These are phyloP conservation scores for Neocucurbitaria cava DNA, from an alignment of 2,329 filamentous ascomycete species.

Conservation along the genomic window DNA sequence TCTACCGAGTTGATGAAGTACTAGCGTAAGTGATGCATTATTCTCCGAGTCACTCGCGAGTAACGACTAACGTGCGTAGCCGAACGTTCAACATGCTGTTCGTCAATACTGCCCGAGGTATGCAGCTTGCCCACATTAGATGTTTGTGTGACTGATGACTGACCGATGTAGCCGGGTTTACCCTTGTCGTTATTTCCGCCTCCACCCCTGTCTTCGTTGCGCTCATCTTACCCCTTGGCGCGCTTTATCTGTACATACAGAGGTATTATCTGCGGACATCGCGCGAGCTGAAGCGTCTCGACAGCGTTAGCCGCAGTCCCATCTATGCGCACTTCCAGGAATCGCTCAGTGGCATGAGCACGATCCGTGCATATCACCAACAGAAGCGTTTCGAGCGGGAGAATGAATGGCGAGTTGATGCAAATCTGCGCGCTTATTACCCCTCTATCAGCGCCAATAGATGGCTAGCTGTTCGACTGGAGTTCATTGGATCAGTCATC, in stretches of 20 bases:
- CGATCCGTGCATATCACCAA: constrained; percentile 93
- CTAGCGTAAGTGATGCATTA: constrained; percentile 64
- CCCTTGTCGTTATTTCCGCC: constrained; percentile 81
- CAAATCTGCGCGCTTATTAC: constrained; percentile 92
- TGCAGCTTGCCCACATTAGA: constrained; percentile 23
- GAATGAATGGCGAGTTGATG: constrained; percentile 97
- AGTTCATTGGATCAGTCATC: constrained; percentile 94
- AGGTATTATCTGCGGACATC: constrained; percentile 97
- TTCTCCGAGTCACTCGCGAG: background rate
- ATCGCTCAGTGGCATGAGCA: constrained; percentile 89
- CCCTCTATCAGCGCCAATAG: constrained; percentile 89
- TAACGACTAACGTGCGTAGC: constrained; percentile 44
- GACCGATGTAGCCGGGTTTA: constrained; percentile 67
- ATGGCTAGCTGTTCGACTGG: constrained; percentile 93
- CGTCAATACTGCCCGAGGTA: constrained; percentile 58
- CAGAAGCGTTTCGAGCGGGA: constrained; percentile 86
- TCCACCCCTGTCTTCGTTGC: constrained; percentile 81
- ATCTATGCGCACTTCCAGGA: constrained; percentile 99
- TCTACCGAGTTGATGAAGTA: constrained; percentile 87
- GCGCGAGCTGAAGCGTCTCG: constrained; percentile 92
- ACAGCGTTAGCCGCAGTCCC: constrained; percentile 93
- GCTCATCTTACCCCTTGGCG: constrained; percentile 79
- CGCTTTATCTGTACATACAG: constrained; percentile 90
- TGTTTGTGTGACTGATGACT: constrained; percentile 28
- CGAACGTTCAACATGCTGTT: constrained; percentile 94